A percentile compares a stretch with the other conserved stretches of the same genome.
phyloP scores from a whole-genome alignment of 495 filamentous ascomycete genomes.

The Glarea lozoyensis region DNA sequence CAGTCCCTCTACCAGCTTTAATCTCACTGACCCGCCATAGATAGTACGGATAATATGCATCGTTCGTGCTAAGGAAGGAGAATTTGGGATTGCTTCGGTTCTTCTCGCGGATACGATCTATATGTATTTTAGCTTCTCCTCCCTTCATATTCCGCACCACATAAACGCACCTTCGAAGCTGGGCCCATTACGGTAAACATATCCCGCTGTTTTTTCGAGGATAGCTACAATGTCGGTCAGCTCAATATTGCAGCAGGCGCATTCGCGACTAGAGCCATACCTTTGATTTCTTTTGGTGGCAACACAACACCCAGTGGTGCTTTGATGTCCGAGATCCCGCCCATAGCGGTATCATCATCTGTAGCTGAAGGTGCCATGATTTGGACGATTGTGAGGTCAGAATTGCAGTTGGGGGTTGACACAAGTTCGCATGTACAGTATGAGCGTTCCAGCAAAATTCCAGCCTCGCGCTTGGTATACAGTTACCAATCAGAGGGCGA shows the following conservation, averaged over 20 bases:
- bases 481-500: constrained; percentile 1
- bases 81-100: constrained; percentile 83
- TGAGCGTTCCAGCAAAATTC: constrained; percentile 1
- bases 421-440: neutral
- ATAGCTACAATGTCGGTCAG: constrained; percentile 38
- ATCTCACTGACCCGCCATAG: constrained; percentile 84
- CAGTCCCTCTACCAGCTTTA: constrained; percentile 70
- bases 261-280: constrained; percentile 30
- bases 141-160: too few relatives aligned
- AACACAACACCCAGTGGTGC: constrained; percentile 76
- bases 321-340: constrained; percentile 47
- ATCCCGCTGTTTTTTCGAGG: constrained; percentile 94
- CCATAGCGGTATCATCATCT: constrained; percentile 47
- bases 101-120: constrained; percentile 81
- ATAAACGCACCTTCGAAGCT: constrained; percentile 65
- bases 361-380: constrained; percentile 38
- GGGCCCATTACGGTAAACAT: constrained; percentile 73
- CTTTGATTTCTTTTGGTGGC: constrained; percentile 74
- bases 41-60: constrained; percentile 85
- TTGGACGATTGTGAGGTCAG: neutral
- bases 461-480: constrained; percentile 4
- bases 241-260: constrained; percentile 3
- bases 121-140: too few relatives aligned
- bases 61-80: constrained; percentile 71
- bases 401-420: neutral